phyloP scores from a whole-genome alignment of 2,329 filamentous ascomycete species.

The Aureobasidium vineae region DNA sequence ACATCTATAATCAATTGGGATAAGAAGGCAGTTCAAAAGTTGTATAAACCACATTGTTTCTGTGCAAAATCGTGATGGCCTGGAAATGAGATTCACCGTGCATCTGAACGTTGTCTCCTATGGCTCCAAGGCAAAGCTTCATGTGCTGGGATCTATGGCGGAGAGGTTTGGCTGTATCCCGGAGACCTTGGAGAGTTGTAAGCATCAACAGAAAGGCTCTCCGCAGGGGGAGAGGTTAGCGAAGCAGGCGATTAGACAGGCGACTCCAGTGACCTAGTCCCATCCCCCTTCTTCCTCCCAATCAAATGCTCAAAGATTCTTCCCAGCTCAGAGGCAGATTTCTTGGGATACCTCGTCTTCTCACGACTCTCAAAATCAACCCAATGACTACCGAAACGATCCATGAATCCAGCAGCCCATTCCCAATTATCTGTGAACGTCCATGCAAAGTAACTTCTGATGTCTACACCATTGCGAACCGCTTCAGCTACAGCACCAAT shows the following conservation, averaged over 20 bases:
- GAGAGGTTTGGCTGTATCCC: too few species aligned
- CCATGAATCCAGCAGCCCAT: slow-evolving; percentile 46
- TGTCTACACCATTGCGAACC: slow-evolving; percentile 69
- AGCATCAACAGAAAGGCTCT: too few species aligned
- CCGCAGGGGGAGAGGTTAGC: too few species aligned
- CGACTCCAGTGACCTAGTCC: too few species aligned
- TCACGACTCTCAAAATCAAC: slow-evolving; percentile 44
- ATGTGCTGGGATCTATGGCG: too few species aligned
- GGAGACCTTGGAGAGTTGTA: too few species aligned
- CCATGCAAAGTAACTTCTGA: slow-evolving; percentile 81
- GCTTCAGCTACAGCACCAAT: slow-evolving; percentile 74
- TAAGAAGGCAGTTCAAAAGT: neutral
- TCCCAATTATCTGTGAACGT: slow-evolving; percentile 70
- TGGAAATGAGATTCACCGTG: too few species aligned
- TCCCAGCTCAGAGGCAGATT: slow-evolving; percentile 9
- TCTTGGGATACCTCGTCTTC: slow-evolving; percentile 42
- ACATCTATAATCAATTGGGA: neutral
- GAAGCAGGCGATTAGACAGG: too few species aligned
- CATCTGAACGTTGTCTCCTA: too few species aligned
- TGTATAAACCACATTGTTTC: too few species aligned
- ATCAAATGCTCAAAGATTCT: slow-evolving; percentile 23
- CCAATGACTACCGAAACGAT: slow-evolving; percentile 46
- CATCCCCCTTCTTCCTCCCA: neutral
- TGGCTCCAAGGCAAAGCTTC: too few species aligned
- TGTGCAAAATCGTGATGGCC: too few species aligned